phyloP scores from a whole-genome alignment of 1,284 basidiomycete genomes.

The Irpex sp. region DNA sequence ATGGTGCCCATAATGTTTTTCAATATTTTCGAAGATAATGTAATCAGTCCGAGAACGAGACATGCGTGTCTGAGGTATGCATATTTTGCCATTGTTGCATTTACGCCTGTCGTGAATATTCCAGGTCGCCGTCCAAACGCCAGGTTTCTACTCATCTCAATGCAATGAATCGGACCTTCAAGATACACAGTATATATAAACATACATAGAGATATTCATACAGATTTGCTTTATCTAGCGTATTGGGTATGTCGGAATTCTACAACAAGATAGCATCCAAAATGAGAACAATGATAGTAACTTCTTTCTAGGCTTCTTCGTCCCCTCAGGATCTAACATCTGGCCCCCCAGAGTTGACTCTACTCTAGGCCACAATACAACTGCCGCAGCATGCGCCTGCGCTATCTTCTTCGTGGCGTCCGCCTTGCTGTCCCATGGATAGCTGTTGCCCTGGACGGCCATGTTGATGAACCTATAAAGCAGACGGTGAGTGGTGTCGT shows the following conservation, averaged over 20 bases:
- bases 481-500: constrained; percentile 2
- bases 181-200: background rate
- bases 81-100: no score
- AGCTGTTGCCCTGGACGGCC: constrained; percentile 48
- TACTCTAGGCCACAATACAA: constrained; percentile 52
- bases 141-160: background rate
- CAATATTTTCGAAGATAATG: no score
- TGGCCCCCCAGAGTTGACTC: background rate
- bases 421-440: constrained; percentile 42
- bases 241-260: background rate
- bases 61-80: no score
- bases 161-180: background rate
- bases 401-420: constrained; percentile 48
- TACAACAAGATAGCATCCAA: background rate
- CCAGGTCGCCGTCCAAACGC: no score
- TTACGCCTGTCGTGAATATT: no score
- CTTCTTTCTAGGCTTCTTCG: background rate
- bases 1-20: no score
- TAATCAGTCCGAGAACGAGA: no score
- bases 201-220: background rate
- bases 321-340: background rate
- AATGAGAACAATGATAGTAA: no score
- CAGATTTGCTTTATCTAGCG: background rate
- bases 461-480: constrained; percentile 54
- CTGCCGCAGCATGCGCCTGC: constrained; percentile 67